Base-by-base conservation (phyloP, 78 protist species). In the Blattamonas nauphoetae region DNA sequence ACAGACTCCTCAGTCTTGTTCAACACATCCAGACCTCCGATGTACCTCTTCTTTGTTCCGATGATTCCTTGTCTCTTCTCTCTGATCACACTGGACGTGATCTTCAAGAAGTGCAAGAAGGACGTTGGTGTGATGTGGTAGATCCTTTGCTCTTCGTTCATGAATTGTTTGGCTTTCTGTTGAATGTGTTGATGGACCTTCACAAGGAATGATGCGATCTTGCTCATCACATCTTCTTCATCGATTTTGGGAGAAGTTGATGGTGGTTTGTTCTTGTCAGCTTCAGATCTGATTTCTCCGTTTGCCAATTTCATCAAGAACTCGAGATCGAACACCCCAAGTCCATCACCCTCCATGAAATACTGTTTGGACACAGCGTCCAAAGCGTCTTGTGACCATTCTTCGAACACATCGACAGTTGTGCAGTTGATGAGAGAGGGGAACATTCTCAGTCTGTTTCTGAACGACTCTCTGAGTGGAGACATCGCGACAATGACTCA, bases 381-480 rank as follows among this genome's bases (percentile, higher is more conserved):
- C 85, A 94, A 85, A 11, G 95, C 96, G 34, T 93, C 92, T 2
- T 0, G n/a, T 21, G 96, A 94, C 96, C 96, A 94, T 42, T 71
- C 45, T 2, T 42, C 45, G 86, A 88, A 93, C 95, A 95, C 93
- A 78, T 94, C 96, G 64, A 95, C 90, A 3, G 95, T 94, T 63
- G 93, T 87, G 92, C 94, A 91, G 85, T 94, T 95, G 82, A 95
- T 88, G 1, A 95, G 94, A 71, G 96, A 90, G 5, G 97, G 97
- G 88, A 92, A 94, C 92, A 89, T 86, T 4, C 95, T 91, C 35
- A 93, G 88, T 0, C 94, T 85, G 0, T 33, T 21, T 32, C 94
- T 91, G 90, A 94, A 94, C 5, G 81, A 45, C 5, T 45, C 90
- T 1, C 93, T 90, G 35, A 92, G 21, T 36, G 96, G 97, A 5